These are phyloP conservation scores for Paspalum notatum DNA, from an alignment of 176 grass and related monocot species.

Conservation along the genomic window DNA sequence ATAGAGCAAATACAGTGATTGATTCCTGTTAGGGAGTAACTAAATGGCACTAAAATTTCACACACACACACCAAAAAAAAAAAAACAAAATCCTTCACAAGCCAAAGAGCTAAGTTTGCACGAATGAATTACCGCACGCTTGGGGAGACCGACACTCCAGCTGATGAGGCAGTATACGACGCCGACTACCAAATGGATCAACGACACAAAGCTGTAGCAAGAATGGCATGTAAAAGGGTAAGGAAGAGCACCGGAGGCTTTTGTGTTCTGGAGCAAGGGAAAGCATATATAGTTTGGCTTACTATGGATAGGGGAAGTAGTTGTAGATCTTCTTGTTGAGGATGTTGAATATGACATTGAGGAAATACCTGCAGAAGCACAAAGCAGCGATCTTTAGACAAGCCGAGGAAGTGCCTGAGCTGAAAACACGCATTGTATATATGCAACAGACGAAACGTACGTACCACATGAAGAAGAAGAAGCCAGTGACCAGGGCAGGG, in stretches of 20 bases:
- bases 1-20: neutral
- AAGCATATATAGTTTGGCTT: conserved; percentile 40
- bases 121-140: conserved; percentile 80
- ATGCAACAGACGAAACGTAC: neutral
- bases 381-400: conserved; percentile 25
- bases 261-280: neutral
- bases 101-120: neutral
- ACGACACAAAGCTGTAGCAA: conserved; percentile 76
- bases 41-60: neutral
- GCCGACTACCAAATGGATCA: conserved; percentile 82
- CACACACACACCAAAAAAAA: neutral
- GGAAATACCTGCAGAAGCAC: conserved; percentile 78
- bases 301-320: conserved; percentile 99
- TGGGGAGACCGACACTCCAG: conserved; percentile 86
- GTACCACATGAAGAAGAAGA: conserved; percentile 99
- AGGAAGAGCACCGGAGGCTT: neutral
- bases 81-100: neutral
- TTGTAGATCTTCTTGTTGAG: conserved; percentile 99
- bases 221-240: neutral
- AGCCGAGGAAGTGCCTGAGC: neutral
- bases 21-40: neutral
- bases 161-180: conserved; percentile 76
- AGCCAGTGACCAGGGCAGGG: conserved; percentile 82
- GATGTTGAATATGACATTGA: conserved; percentile 99
- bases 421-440: neutral